Base-by-base conservation (phyloP, 208 protist species). In the Paratrypanosoma confusum region DNA sequence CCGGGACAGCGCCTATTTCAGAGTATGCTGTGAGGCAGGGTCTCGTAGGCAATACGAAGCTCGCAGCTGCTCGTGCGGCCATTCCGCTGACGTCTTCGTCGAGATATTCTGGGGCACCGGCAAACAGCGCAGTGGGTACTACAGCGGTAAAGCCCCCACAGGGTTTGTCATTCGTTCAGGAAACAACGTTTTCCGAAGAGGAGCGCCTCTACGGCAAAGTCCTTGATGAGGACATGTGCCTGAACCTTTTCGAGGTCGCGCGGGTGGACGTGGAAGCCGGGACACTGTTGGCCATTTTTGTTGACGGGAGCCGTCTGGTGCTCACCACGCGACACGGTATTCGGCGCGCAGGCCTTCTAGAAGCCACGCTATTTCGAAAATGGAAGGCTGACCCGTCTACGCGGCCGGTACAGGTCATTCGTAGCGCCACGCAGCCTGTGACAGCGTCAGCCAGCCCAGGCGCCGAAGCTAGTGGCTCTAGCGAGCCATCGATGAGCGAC, bases 341-440 rank as follows among this genome's bases (percentile, higher is more conserved):
- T 33, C 78, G 77, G 10, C 67, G 70, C 1, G 82, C 82, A 22
- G 82, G 82, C 7, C 83, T 82, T 47, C 61, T 83, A 11, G 78
- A 91, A 51, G 44, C 33, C n/a, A 40, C 44, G 35, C 47, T 85
- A 17, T 86, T 71, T 47, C 39, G 24, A 1, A 25, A 54, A 36
- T 91, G 82, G 79, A 87, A 80, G 57, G 50, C 43, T 3, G 70
- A 91, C 37, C 72, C 78, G 14, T 46, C 52, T n/a, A 71, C 57
- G 17, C 74, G 78, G 0, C 82, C 82, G 0, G 66, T 81, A 29
- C 39, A 47, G 17, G 57, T 40, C 18, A 33, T 58, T 13, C 45
- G 46, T 20, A 16, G 36, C 5, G 37, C 34, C 6, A 20, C 22
- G 2, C 11, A 13, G 4, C 24, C 39, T 0, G 5, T 20, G 39